Conservation (phyloP, 2,329 filamentous ascomycete genomes). For the Aspergillus jensenii region DNA sequence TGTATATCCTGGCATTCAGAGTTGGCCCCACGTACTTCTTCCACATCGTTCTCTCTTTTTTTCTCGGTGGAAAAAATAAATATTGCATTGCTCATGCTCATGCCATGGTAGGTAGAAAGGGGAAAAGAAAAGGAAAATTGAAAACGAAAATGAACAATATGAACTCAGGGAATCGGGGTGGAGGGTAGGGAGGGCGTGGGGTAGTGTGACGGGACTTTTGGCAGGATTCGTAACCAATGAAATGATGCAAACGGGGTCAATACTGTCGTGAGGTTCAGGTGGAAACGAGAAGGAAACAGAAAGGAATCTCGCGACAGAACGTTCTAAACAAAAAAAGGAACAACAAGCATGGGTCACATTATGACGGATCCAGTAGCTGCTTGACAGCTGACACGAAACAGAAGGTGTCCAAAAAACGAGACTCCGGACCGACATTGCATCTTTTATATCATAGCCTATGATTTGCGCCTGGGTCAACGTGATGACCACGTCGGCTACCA, state of each 20-base stretch:
- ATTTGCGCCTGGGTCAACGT: slow-evolving; percentile 16
- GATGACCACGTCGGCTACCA: slow-evolving; percentile 20
- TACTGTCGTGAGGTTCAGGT: slow-evolving; percentile 20
- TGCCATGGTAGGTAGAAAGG: neutral
- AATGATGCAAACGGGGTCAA: slow-evolving; percentile 10
- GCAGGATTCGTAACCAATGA: slow-evolving; percentile 7
- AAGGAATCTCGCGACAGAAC: slow-evolving; percentile 8
- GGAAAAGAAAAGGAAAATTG: no score
- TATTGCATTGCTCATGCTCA: slow-evolving; percentile 1
- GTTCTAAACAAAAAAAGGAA: slow-evolving; percentile 19
- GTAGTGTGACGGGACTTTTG: slow-evolving; percentile 13
- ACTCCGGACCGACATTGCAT: slow-evolving; percentile 17
- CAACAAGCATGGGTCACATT: slow-evolving; percentile 26
- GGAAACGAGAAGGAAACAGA: slow-evolving; percentile 6
- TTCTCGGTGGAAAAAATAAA: neutral
- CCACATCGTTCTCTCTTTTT: neutral
- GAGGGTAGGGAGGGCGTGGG: slow-evolving; percentile 5
- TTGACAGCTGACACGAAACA: slow-evolving; percentile 11
- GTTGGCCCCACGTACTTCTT: neutral
- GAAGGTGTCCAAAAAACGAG: slow-evolving; percentile 13
- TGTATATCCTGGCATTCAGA: neutral
- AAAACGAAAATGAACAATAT: slow-evolving; percentile 10
- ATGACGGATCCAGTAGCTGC: slow-evolving; percentile 23
- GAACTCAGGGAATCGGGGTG: slow-evolving; percentile 11
- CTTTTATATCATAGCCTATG: slow-evolving; percentile 18